Evolutionary conservation across 495 filamentous ascomycete species (phyloP), one percentile per base, ranked within the genome.

Genomic region (Neurospora sp.): DNA sequence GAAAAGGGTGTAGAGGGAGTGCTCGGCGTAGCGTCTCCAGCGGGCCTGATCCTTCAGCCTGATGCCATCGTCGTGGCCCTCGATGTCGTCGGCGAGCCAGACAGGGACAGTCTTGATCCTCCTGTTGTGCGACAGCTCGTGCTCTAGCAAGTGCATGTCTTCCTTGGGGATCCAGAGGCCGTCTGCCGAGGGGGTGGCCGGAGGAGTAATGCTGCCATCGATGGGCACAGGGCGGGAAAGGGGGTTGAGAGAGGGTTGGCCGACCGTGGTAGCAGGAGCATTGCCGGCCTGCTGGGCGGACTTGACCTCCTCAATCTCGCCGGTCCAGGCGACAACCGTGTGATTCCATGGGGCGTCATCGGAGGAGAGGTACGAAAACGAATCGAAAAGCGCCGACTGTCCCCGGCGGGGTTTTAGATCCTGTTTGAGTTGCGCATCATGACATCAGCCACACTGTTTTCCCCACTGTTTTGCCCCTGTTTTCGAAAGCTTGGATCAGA

Each of bases 251-350:
- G 82, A 79, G 20, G 83, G 78, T 18, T 81, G 74, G 65, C 78
- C 72, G 12, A 82, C 78, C 0, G 81, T 86, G 0, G 85, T 82
- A 14, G 80, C 78, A 9, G 82, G 78, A n/a, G 85, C 81, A 8
- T 82, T 82, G 68, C 79, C 78, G 18, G 83, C 80, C 9, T 83
- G 81, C 16, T 81, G 80, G 22, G 80, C 70, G 37, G 88, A 83
- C 16, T 81, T 53, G 10, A 85, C 80, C 3, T 84, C 82, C 70
- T 91, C 87, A 65, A 98, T 91, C 80, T 98, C 94, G 40, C 94
- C 94, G 2, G 94, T 95, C 94, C 94, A 98, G 22, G 91, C 94
- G 69, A 98, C 91, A 1, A 97, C 85, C 0, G 90, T 93, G 82
- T 96, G 94, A 75, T 92, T 91, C 93, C 93, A 98, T 27, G 87